Base-by-base conservation (phyloP, 2,329 filamentous ascomycete species). In the Proliferodiscus dingleyae region DNA sequence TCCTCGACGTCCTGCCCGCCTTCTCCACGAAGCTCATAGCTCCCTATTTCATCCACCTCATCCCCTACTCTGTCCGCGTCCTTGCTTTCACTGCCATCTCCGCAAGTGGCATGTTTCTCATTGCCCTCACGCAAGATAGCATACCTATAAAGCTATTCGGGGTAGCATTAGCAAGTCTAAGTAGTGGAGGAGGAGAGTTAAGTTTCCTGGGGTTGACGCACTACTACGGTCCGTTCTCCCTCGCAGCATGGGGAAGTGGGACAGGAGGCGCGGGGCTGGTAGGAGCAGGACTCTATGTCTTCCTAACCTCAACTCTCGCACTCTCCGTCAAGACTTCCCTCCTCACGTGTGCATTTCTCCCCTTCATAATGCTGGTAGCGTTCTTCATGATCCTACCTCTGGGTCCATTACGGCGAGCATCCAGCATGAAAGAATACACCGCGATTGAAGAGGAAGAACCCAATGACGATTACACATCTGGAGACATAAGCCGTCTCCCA, bases 191-290 rank as follows among this genome's bases (percentile, higher is more conserved):
- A 15, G 93, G 93, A 24, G 93, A 97, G 69, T 72, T 96, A 48
- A 94, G 85, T 66, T 96, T 97, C 62, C 71, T 98, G 5, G 86
- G 89, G 1, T 68, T 98, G 60, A 95, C 91, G 11, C 91, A 97
- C 64, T 96, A 86, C 69, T 97, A 97, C 60, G 93, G 91, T 0
- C 83, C 81, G 7, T 84, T 87, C 66, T 89, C 88, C 57, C 74
- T 97, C 15, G 90, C 90, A 0, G 84, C 88, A 28, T 98, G 93
- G 93, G 87, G 89, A 0, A 91, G 86, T 53, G 91, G 91, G 0
- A 96, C 91, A 0, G 91, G 91, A 1, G 91, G 86, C 0, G 91
- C 91, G 1, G 91, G 91, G 0, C 66, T 98, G 46, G 74, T 91
- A 1, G 93, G 93, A 4, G 89, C 91, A 1, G 89, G 89, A 0